Evolutionary conservation across 345 rosid species (phyloP).

Genomic region (Sapria himalayana): DNA sequence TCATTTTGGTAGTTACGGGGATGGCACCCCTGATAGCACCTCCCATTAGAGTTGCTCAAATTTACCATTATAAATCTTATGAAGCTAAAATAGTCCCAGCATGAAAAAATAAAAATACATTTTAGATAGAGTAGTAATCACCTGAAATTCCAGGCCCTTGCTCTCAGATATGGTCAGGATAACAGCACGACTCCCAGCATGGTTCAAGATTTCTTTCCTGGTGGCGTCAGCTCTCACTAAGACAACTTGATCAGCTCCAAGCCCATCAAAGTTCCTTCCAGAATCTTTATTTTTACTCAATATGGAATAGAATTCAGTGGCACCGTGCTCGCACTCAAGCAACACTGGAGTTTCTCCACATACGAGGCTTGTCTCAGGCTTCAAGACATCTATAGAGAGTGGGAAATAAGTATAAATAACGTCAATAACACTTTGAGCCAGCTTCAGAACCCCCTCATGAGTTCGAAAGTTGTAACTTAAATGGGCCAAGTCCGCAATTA

Average conservation of each 20-base stretch:
- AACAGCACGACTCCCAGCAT: constrained; percentile 30
- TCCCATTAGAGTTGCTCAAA: too few relatives aligned
- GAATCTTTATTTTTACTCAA: constrained; percentile 16
- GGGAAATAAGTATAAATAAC: constrained; percentile 27
- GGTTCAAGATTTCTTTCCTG: constrained; percentile 10
- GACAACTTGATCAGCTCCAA: constrained; percentile 35
- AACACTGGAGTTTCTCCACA: constrained; percentile 30
- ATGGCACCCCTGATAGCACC: too few relatives aligned
- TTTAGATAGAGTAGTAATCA: constrained; percentile 5
- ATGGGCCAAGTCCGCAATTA: constrained; percentile 14
- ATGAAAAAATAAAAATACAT: too few relatives aligned
- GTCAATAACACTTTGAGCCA: constrained; percentile 33
- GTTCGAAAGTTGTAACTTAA: constrained; percentile 35
- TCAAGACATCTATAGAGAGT: constrained; percentile 15
- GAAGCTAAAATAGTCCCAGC: too few relatives aligned
- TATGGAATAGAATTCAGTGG: constrained; percentile 19
- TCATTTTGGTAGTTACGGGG: too few relatives aligned
- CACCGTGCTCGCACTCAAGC: constrained; percentile 16
- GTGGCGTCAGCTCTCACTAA: constrained; percentile 23
- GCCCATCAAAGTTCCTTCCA: constrained; percentile 13
- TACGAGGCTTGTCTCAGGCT: constrained; percentile 19
- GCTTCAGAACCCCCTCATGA: constrained; percentile 25
- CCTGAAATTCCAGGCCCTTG: constrained; percentile 42
- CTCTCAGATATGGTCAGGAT: constrained; percentile 23
- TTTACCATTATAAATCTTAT: too few relatives aligned